These are phyloP conservation scores for Ilex aquifolium DNA, from an alignment of 257 asterid species.

Conservation along the genomic window DNA sequence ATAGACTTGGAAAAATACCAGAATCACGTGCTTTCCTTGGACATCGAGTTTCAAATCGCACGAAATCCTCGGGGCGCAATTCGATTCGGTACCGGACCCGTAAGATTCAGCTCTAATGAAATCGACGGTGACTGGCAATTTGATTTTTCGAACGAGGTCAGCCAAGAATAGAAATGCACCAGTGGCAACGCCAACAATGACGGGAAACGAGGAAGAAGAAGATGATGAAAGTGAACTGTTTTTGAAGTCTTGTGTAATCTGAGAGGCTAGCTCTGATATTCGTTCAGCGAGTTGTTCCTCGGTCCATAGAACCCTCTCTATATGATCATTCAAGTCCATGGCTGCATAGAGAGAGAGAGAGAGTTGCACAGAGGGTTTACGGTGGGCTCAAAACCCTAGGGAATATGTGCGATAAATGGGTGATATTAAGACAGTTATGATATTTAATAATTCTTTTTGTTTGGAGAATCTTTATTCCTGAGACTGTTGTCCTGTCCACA, in stretches of 20 bases:
- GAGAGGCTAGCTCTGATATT: conserved; percentile 58
- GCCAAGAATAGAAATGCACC: conserved; percentile 86
- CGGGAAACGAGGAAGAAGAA: conserved; percentile 31
- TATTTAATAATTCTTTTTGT: too few relatives aligned
- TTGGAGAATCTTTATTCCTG: too few relatives aligned
- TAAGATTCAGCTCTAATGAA: conserved; percentile 73
- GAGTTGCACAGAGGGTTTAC: too few relatives aligned
- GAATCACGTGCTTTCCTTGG: conserved; percentile 66
- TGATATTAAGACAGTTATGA: too few relatives aligned
- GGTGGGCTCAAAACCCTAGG: too few relatives aligned
- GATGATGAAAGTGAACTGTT: conserved; percentile 1
- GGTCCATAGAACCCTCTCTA: conserved; percentile 52
- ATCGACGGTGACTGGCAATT: conserved; percentile 61
- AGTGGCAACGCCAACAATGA: conserved; percentile 83
- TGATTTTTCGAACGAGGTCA: conserved; percentile 70
- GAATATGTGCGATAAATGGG: too few relatives aligned
- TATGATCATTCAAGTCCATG: conserved; percentile 34
- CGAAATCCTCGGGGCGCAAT: conserved; percentile 57
- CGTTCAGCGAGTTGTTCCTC: conserved; percentile 44
- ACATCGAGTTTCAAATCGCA: conserved; percentile 68
- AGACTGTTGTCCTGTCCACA: too few relatives aligned
- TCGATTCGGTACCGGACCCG: conserved; percentile 78
- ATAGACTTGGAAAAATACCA: conserved; percentile 29
- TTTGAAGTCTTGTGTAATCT: conserved; percentile 51
- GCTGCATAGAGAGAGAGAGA: neutral